Conservation (phyloP, 164 flowering plant genomes). For the Magnolia sinica region DNA sequence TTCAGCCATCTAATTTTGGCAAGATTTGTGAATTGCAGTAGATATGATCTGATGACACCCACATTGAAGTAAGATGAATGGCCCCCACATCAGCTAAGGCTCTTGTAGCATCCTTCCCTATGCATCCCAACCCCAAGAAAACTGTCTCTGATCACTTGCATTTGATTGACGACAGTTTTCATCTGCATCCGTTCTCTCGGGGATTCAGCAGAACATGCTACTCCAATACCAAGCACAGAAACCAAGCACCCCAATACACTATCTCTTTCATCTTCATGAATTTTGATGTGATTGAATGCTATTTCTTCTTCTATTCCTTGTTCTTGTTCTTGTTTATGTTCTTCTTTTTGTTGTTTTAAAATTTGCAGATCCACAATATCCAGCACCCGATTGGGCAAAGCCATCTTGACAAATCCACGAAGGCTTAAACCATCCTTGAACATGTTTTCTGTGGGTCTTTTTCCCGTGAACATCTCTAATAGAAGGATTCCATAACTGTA, state of each 20-base stretch:
- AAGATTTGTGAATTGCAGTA: too few relatives aligned
- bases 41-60: too few relatives aligned
- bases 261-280: not conserved
- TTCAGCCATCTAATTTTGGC: too few relatives aligned
- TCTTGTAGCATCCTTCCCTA: too few relatives aligned
- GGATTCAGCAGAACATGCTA: not conserved
- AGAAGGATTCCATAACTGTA: conserved; percentile 31
- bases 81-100: too few relatives aligned
- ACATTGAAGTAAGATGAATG: too few relatives aligned
- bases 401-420: not conserved
- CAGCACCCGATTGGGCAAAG: not conserved
- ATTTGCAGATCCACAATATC: not conserved
- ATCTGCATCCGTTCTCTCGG: conserved; percentile 1
- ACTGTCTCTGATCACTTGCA: not conserved
- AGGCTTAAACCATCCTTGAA: not conserved
- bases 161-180: not conserved
- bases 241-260: not conserved
- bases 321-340: not conserved
- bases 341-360: not conserved
- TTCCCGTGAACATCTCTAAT: conserved; percentile 13
- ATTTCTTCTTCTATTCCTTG: not conserved
- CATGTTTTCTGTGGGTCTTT: conserved; percentile 9
- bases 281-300: not conserved
- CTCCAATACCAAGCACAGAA: not conserved
- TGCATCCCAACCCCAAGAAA: not conserved